Percentiles rank a stretch among this genome's conserved stretches.
phyloP scores from a whole-genome alignment of 192 early-diverging fungal species.

The Linnemannia zychae region DNA sequence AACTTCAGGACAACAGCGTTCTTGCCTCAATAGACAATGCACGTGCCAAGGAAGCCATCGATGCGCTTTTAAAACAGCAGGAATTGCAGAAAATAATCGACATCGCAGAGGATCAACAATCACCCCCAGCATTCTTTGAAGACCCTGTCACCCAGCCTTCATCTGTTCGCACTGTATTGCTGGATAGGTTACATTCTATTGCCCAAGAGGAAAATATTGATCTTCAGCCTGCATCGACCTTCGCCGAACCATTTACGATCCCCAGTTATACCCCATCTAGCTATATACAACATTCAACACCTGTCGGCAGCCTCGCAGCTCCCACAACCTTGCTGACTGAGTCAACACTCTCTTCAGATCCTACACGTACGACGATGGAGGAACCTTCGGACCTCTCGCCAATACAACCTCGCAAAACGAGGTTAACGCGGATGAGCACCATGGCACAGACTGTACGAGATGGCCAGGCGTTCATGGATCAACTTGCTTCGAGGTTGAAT shows the following conservation, averaged over 20 bases:
- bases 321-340: background rate
- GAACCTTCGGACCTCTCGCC: background rate
- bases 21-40: background rate
- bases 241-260: background rate
- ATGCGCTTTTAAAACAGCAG: background rate
- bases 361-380: background rate
- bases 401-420: constrained; percentile 16
- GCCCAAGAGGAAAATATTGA: constrained; percentile 16
- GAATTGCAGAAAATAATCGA: background rate
- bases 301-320: background rate
- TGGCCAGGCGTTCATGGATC: constrained; percentile 31
- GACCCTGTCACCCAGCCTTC: background rate
- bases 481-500: background rate
- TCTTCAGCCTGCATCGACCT: background rate
- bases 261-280: background rate
- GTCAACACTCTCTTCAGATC: background rate
- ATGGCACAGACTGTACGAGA: constrained; percentile 29
- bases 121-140: background rate
- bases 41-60: background rate
- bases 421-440: constrained; percentile 20
- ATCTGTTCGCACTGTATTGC: background rate
- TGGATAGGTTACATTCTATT: constrained; percentile 14
- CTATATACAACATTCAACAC: background rate
- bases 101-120: background rate
- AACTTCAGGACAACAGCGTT: background rate